A percentile compares a stretch with the other conserved stretches of the same genome.
phyloP scores from a whole-genome alignment of 306 rosid genomes.

The Pyrus communis region DNA sequence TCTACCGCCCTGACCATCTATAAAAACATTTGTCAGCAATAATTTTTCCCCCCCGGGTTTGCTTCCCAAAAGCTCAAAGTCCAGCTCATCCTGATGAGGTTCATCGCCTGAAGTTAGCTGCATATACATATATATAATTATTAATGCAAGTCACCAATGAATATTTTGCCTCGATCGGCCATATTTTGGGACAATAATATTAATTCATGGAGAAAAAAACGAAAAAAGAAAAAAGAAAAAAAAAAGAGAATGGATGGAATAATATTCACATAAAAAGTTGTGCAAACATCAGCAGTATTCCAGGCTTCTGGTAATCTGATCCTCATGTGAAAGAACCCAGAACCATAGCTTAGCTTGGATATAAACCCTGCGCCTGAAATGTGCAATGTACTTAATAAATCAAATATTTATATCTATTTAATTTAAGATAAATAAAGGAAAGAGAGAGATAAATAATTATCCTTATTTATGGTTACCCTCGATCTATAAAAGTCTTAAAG shows the following conservation, averaged over 20 bases:
- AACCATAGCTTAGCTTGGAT: conserved; percentile 41
- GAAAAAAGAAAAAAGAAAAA: not conserved
- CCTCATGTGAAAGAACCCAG: conserved; percentile 42
- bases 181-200: not conserved
- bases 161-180: not conserved
- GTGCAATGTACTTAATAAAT: not conserved
- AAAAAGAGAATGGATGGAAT: not conserved
- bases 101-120: conserved; percentile 33
- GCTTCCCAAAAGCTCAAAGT: conserved; percentile 60
- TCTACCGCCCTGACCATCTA: conserved; percentile 31
- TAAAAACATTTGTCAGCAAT: conserved; percentile 53
- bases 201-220: not conserved
- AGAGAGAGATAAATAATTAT: not conserved
- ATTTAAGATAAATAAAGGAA: not conserved
- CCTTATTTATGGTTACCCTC: not conserved
- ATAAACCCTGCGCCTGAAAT: conserved; percentile 33
- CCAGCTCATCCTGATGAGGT: conserved; percentile 40
- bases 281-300: conserved; percentile 42
- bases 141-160: not conserved
- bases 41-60: conserved; percentile 28
- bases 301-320: conserved; percentile 37
- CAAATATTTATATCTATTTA: not conserved
- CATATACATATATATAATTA: not conserved
- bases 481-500: not conserved
- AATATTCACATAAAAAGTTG: conserved; percentile 35